Evolutionary conservation across 1,139 yeast genomes (phyloP).

Genomic region (Pichia sorboxylosa): DNA sequence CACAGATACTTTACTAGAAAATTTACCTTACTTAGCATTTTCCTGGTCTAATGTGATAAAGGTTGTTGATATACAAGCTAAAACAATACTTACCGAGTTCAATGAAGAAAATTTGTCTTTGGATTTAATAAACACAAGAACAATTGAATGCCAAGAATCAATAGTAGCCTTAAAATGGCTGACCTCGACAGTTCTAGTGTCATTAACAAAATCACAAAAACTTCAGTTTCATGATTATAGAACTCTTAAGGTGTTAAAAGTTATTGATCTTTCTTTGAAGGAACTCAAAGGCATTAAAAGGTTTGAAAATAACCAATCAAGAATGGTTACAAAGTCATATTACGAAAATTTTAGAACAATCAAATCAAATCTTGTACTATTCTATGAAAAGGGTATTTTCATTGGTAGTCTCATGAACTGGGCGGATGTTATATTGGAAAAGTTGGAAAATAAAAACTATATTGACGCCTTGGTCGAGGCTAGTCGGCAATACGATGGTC

Average conservation of each 20-base stretch:
- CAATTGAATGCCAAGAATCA: constrained; percentile 35
- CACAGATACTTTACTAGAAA: constrained; percentile 15
- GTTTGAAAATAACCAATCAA: constrained; percentile 8
- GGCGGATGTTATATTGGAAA: constrained; percentile 52
- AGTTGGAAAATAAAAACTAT: constrained; percentile 39
- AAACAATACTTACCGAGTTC: constrained; percentile 27
- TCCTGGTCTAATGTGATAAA: constrained; percentile 53
- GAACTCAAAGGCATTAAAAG: constrained; percentile 25
- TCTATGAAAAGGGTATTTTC: constrained; percentile 38
- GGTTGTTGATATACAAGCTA: constrained; percentile 37
- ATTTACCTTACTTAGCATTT: constrained; percentile 48
- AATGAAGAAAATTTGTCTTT: constrained; percentile 16
- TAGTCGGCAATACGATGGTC: constrained; percentile 40
- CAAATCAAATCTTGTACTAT: constrained; percentile 35
- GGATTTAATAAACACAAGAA: constrained; percentile 33
- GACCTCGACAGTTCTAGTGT: constrained; percentile 35
- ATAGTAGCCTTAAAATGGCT: constrained; percentile 55
- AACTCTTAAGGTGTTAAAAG: constrained; percentile 27
- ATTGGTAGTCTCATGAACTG: constrained; percentile 57
- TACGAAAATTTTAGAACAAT: constrained; percentile 28
- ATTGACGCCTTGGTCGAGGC: constrained; percentile 46
- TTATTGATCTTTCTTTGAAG: constrained; percentile 34
- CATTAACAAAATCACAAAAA: constrained; percentile 38
- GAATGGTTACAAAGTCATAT: constrained; percentile 17
- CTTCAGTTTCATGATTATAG: constrained; percentile 31